Conservation (phyloP, 2,329 filamentous ascomycete genomes). For the Didymella lethalis region DNA sequence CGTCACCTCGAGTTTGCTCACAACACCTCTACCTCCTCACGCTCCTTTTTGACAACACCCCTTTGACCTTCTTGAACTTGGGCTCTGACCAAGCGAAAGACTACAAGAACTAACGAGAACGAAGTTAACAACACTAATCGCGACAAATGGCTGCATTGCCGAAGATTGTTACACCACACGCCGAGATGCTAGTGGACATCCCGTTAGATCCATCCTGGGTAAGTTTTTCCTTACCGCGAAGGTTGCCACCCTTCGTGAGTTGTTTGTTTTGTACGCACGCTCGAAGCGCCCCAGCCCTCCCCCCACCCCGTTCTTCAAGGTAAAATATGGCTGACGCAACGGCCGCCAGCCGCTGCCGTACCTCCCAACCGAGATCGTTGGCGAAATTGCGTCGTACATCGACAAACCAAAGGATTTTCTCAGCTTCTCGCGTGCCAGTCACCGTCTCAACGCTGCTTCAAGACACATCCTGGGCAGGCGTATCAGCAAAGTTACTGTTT, state of each 20-base stretch:
- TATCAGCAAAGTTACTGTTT: constrained; percentile 7
- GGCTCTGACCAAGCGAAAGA: not conserved
- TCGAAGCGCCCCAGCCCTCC: not conserved
- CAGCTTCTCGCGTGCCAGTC: constrained; percentile 14
- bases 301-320: not conserved
- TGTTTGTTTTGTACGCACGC: not conserved
- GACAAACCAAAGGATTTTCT: constrained; percentile 2
- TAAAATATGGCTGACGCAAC: constrained; percentile 2
- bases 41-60: constrained; percentile 8
- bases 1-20: constrained; percentile 3
- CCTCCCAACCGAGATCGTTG: constrained; percentile 10
- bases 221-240: not conserved
- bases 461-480: constrained; percentile 3
- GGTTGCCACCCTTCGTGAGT: constrained; percentile 3
- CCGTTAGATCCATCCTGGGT: constrained; percentile 2
- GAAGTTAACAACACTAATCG: not conserved
- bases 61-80: constrained; percentile 6
- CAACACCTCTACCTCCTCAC: constrained; percentile 7
- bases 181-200: constrained; percentile 1
- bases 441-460: constrained; percentile 1
- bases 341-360: constrained; percentile 7
- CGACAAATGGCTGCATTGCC: not conserved
- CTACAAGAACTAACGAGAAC: not conserved
- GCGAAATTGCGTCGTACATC: constrained; percentile 5
- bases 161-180: not conserved